These are phyloP conservation scores for Mycoemilia scoparia DNA, from an alignment of 192 early-diverging fungal species.

Conservation along the genomic window DNA sequence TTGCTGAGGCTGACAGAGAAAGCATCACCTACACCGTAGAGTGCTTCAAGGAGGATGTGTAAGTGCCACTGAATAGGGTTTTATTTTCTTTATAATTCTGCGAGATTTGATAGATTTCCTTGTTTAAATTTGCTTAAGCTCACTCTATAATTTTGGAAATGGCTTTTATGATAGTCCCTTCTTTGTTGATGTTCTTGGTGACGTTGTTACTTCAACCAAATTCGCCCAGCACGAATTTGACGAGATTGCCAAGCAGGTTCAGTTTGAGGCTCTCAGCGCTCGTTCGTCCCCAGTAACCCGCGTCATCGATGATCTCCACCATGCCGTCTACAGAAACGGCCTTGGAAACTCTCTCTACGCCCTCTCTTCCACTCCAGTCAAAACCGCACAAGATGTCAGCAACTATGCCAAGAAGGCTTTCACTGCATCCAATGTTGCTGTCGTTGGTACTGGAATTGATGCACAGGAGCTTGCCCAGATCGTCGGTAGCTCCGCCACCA, in stretches of 20 bases:
- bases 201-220: conserved; percentile 59
- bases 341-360: conserved; percentile 92
- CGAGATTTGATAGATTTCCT: neutral
- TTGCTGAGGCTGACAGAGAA: conserved; percentile 66
- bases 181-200: conserved; percentile 70
- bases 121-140: neutral
- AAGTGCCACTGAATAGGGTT: conserved; percentile 32
- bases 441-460: conserved; percentile 72
- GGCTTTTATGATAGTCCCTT: conserved; percentile 29
- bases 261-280: conserved; percentile 45
- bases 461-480: conserved; percentile 49
- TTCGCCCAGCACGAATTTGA: conserved; percentile 76
- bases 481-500: conserved; percentile 35
- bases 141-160: neutral
- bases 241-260: conserved; percentile 40
- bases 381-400: conserved; percentile 47
- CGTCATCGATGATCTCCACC: conserved; percentile 66
- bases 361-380: conserved; percentile 36
- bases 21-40: conserved; percentile 68
- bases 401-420: conserved; percentile 54
- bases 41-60: conserved; percentile 72
- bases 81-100: conserved; percentile 1
- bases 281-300: conserved; percentile 40
- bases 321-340: conserved; percentile 79
- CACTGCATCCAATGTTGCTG: conserved; percentile 50